These are phyloP conservation scores for Fonsecaea pedrosoi DNA, from an alignment of 2,329 filamentous ascomycete genomes.

Conservation along the genomic window DNA sequence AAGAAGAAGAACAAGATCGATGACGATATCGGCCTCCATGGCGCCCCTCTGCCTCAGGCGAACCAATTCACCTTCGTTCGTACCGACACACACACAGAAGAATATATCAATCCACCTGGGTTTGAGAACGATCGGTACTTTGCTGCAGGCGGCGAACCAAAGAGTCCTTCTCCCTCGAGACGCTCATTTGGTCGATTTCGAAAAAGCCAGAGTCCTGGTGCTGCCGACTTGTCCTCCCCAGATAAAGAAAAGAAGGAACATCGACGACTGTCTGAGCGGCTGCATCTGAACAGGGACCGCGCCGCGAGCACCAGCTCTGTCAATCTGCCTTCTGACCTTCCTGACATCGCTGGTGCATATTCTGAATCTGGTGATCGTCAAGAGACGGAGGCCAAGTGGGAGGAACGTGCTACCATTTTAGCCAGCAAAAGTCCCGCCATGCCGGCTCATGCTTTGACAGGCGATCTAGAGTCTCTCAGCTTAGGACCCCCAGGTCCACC, in stretches of 20 bases:
- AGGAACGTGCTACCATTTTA: slow-evolving; percentile 88
- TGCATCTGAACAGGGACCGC: slow-evolving; percentile 65
- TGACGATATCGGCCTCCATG: slow-evolving; percentile 43
- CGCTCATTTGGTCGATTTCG: slow-evolving; percentile 44
- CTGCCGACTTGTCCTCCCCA: slow-evolving; percentile 47
- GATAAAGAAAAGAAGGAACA: slow-evolving; percentile 45
- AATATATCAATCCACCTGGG: slow-evolving; percentile 75
- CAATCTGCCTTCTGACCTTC: slow-evolving; percentile 79
- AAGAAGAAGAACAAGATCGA: slow-evolving; percentile 67
- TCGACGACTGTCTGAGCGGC: slow-evolving; percentile 66
- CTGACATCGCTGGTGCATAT: slow-evolving; percentile 66
- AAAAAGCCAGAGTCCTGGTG: slow-evolving; percentile 44
- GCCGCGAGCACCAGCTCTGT: slow-evolving; percentile 66
- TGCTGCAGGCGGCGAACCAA: slow-evolving; percentile 12
- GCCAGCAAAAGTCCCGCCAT: slow-evolving; percentile 53
- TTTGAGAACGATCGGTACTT: slow-evolving; percentile 49
- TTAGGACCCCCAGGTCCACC: slow-evolving; percentile 20
- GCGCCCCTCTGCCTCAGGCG: slow-evolving; percentile 45
- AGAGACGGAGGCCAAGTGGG: slow-evolving; percentile 79
- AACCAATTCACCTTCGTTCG: slow-evolving; percentile 84
- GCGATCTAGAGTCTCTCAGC: slow-evolving; percentile 22
- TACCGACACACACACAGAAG: slow-evolving; percentile 79
- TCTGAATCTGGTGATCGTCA: slow-evolving; percentile 57
- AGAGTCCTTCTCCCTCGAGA: slow-evolving; percentile 23
- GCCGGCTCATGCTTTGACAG: slow-evolving; percentile 8